Conservation (phyloP, 1,284 basidiomycete species). For the Tilletia indica region DNA sequence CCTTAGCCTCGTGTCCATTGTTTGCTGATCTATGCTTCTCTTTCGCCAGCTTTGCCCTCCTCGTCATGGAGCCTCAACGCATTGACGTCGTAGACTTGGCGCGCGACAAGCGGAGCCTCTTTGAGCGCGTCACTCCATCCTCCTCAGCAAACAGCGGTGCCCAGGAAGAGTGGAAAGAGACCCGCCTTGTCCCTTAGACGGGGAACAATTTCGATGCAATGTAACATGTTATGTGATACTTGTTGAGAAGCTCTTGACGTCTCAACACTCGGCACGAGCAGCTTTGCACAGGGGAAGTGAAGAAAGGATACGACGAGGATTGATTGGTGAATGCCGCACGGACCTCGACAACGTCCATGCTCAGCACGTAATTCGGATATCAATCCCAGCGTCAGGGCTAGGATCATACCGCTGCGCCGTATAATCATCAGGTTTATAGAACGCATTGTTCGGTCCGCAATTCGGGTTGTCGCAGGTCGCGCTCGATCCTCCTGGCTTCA, state of each 20-base stretch:
- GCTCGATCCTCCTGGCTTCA: slow-evolving; percentile 14
- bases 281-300: no score
- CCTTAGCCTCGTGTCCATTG: background rate
- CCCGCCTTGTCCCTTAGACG: slow-evolving; percentile 46
- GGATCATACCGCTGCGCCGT: slow-evolving; percentile 25
- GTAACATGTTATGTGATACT: no score
- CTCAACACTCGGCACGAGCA: no score
- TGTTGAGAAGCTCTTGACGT: no score
- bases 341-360: no score
- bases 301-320: no score
- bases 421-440: slow-evolving; percentile 21
- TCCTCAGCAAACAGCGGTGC: slow-evolving; percentile 22
- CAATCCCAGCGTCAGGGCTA: background rate
- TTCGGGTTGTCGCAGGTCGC: slow-evolving; percentile 23
- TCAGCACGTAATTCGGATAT: background rate
- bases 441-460: slow-evolving; percentile 27
- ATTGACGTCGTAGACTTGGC: slow-evolving; percentile 53
- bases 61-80: slow-evolving; percentile 52
- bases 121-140: slow-evolving; percentile 26
- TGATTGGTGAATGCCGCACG: no score
- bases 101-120: slow-evolving; percentile 48
- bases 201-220: no score
- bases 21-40: background rate
- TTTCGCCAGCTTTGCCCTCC: slow-evolving; percentile 41
- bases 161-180: slow-evolving; percentile 41